Evolutionary conservation across 2,329 filamentous ascomycete genomes (phyloP).

Genomic region (Colletotrichum higginsianum): DNA sequence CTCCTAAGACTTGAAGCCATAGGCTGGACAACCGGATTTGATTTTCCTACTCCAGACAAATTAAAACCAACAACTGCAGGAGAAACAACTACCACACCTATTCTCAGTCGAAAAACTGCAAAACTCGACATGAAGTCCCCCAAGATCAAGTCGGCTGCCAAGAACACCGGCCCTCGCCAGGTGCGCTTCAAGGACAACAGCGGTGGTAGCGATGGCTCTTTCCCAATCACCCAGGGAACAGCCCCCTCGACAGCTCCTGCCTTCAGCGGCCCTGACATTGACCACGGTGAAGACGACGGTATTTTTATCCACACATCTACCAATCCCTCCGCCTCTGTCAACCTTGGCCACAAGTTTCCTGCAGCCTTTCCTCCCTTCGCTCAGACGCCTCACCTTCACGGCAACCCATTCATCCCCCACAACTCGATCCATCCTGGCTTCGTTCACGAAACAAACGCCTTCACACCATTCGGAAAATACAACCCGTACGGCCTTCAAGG

Average conservation of each 20-base stretch:
- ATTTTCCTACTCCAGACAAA: constrained; percentile 3
- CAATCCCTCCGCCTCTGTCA: constrained; percentile 40
- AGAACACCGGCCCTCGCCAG: constrained; percentile 32
- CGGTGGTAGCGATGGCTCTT: constrained; percentile 8
- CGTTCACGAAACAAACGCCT: constrained; percentile 25
- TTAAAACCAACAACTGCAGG: background rate
- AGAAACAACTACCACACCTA: background rate
- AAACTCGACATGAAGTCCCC: constrained; percentile 37
- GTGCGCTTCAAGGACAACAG: constrained; percentile 29
- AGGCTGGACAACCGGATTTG: background rate
- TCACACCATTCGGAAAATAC: constrained; percentile 35
- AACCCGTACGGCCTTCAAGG: constrained; percentile 40
- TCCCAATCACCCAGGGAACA: constrained; percentile 28
- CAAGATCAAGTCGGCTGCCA: constrained; percentile 32
- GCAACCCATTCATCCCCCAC: constrained; percentile 40
- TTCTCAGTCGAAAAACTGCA: background rate
- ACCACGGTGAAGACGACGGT: background rate
- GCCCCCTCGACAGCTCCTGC: constrained; percentile 26
- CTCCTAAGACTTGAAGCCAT: background rate
- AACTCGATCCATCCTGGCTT: constrained; percentile 36
- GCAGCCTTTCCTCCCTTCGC: constrained; percentile 13
- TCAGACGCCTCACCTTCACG: constrained; percentile 34
- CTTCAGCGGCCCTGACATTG: constrained; percentile 12
- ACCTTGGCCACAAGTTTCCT: constrained; percentile 19
- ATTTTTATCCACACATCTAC: constrained; percentile 34